These are phyloP conservation scores for Acrocalymma vagum DNA, from an alignment of 2,329 filamentous ascomycete species.

Conservation along the genomic window DNA sequence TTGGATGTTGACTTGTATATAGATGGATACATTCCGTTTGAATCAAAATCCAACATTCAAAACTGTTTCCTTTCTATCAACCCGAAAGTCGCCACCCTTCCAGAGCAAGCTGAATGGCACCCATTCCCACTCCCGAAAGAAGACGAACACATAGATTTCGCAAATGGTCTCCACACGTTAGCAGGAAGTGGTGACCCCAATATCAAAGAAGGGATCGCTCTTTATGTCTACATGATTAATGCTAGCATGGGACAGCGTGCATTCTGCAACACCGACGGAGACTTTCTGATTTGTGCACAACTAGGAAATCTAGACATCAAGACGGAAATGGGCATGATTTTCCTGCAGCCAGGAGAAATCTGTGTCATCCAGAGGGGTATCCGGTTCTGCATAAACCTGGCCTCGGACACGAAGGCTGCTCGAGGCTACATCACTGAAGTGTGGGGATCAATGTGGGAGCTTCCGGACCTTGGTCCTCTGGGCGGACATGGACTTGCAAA, in stretches of 20 bases:
- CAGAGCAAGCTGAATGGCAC: conserved; percentile 60
- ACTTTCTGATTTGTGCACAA: conserved; percentile 48
- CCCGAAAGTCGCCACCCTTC: conserved; percentile 56
- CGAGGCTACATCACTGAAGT: conserved; percentile 52
- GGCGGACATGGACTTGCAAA: conserved; percentile 52
- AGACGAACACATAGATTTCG: conserved; percentile 54
- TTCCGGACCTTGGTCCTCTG: conserved; percentile 49
- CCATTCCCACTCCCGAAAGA: conserved; percentile 50
- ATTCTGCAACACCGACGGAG: conserved; percentile 55
- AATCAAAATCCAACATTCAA: conserved; percentile 45
- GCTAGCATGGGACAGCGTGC: conserved; percentile 55
- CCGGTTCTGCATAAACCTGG: conserved; percentile 45
- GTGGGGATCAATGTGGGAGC: conserved; percentile 51
- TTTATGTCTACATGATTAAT: conserved; percentile 60
- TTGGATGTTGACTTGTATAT: conserved; percentile 14
- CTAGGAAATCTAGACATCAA: conserved; percentile 48
- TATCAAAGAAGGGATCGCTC: conserved; percentile 58
- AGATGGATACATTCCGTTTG: conserved; percentile 37
- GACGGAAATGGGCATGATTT: conserved; percentile 50
- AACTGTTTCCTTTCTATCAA: conserved; percentile 59
- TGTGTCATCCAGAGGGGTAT: conserved; percentile 53
- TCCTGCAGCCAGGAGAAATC: conserved; percentile 49
- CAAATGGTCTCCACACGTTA: conserved; percentile 59
- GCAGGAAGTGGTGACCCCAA: conserved; percentile 61
- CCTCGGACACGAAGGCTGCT: conserved; percentile 39